Conservation (phyloP, 805 yeast genomes). For the Cyberlindnera amylophila region DNA sequence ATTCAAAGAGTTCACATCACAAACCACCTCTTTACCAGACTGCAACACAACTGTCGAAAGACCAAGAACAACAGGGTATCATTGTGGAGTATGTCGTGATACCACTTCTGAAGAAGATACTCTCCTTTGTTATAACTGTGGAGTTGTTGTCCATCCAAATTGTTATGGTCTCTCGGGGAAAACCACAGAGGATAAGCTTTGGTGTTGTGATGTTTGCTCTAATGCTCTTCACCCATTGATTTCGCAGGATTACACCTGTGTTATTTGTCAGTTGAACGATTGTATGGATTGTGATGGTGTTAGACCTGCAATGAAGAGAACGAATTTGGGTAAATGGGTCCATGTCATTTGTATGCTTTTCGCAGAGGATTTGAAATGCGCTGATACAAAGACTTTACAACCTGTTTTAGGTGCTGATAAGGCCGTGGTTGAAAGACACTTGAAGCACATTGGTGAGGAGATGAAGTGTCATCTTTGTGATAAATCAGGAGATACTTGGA, state of each 20-base stretch:
- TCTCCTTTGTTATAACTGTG: slow-evolving; percentile 61
- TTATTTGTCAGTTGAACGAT: slow-evolving; percentile 43
- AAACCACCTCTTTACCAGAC: slow-evolving; percentile 5
- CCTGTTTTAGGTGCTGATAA: slow-evolving; percentile 40
- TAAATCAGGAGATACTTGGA: slow-evolving; percentile 41
- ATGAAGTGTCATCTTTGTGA: slow-evolving; percentile 46
- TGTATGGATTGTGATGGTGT: slow-evolving; percentile 31
- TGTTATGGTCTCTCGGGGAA: slow-evolving; percentile 56
- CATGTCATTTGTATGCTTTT: slow-evolving; percentile 72
- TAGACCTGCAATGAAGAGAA: slow-evolving; percentile 63
- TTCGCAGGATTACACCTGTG: slow-evolving; percentile 57
- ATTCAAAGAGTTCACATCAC: slow-evolving; percentile 21
- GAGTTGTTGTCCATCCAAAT: slow-evolving; percentile 60
- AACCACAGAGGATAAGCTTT: slow-evolving; percentile 19
- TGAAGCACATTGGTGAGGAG: slow-evolving; percentile 37
- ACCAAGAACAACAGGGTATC: slow-evolving; percentile 19
- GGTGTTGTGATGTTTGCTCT: slow-evolving; percentile 81
- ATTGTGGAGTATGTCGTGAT: slow-evolving; percentile 59
- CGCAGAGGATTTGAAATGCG: slow-evolving; percentile 42
- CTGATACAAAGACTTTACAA: slow-evolving; percentile 39
- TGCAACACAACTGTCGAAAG: not conserved
- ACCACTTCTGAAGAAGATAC: slow-evolving; percentile 35
- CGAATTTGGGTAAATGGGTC: slow-evolving; percentile 67
- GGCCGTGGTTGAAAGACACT: slow-evolving; percentile 26
- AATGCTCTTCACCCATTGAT: slow-evolving; percentile 61